Percentiles rank a stretch among this genome's conserved stretches.
Evolutionary conservation across 129 eudicot genomes (phyloP).

Genomic region (Lactuca saligna): DNA sequence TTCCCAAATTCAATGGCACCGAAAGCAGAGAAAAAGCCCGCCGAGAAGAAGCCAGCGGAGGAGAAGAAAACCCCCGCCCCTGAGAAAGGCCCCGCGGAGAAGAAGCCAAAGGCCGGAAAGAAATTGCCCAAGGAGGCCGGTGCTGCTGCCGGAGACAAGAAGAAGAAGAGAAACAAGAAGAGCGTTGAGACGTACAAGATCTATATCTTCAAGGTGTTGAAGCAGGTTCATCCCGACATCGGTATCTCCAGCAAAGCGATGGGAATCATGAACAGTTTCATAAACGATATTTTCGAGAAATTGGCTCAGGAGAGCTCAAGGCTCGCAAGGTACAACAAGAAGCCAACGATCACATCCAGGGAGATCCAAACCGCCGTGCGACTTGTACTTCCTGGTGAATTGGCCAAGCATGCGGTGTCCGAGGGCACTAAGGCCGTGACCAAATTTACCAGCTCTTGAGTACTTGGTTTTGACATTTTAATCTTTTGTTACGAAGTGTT

Average conservation of each 20-base stretch:
- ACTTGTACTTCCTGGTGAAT: conserved; percentile 41
- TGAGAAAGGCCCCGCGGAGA: conserved; percentile 40
- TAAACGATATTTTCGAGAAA: conserved; percentile 46
- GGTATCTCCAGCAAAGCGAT: conserved; percentile 51
- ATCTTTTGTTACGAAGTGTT: neutral
- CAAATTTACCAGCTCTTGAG: conserved; percentile 33
- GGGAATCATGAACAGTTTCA: conserved; percentile 53
- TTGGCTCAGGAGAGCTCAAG: conserved; percentile 42
- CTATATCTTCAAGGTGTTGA: conserved; percentile 56
- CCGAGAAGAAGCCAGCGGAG: conserved; percentile 60
- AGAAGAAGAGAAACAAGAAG: conserved; percentile 52
- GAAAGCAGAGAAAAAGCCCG: conserved; percentile 64
- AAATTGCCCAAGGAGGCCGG: conserved; percentile 39
- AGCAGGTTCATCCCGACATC: conserved; percentile 42
- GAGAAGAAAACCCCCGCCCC: conserved; percentile 42
- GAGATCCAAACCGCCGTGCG: conserved; percentile 48
- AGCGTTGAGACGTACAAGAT: conserved; percentile 57
- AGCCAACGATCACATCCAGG: conserved; percentile 40
- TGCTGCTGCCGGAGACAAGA: conserved; percentile 37
- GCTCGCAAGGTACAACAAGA: conserved; percentile 48
- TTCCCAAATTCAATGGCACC: conserved; percentile 45
- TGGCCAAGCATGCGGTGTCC: conserved; percentile 44
- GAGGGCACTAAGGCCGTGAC: conserved; percentile 45
- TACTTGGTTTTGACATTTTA: neutral
- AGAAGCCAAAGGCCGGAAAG: conserved; percentile 46